Conservation (phyloP, 2,329 filamentous ascomycete species). For the Macrophomina tecta region DNA sequence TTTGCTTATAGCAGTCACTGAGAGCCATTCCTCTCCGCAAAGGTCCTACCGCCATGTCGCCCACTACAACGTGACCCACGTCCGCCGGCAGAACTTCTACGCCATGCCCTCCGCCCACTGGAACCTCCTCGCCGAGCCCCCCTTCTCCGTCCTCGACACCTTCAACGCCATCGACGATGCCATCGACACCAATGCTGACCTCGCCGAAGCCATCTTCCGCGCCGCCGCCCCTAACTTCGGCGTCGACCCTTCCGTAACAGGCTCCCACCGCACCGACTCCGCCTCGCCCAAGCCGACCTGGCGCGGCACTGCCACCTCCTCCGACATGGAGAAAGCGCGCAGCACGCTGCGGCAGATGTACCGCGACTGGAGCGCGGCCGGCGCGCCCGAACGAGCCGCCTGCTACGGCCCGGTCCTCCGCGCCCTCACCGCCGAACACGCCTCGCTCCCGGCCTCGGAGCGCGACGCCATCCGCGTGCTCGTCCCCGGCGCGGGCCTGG, state of each 20-base stretch:
- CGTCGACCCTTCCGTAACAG: slow-evolving; percentile 50
- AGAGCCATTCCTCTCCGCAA: slow-evolving; percentile 2
- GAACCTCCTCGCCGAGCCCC: slow-evolving; percentile 78
- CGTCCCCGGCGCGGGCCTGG: slow-evolving; percentile 88
- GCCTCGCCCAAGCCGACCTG: slow-evolving; percentile 58
- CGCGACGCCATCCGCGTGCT: slow-evolving; percentile 65
- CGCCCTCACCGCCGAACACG: slow-evolving; percentile 63
- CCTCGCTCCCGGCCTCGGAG: slow-evolving; percentile 29
- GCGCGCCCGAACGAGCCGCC: slow-evolving; percentile 72
- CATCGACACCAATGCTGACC: slow-evolving; percentile 84
- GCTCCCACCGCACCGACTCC: slow-evolving; percentile 39
- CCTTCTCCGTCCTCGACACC: slow-evolving; percentile 81
- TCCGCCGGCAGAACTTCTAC: slow-evolving; percentile 91
- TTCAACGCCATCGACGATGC: slow-evolving; percentile 82
- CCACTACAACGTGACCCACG: slow-evolving; percentile 89
- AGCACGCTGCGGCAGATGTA: slow-evolving; percentile 94
- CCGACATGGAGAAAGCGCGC: slow-evolving; percentile 87
- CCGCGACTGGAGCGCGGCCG: slow-evolving; percentile 89
- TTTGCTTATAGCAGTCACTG: neutral
- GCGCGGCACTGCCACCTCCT: slow-evolving; percentile 71
- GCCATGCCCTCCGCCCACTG: slow-evolving; percentile 84
- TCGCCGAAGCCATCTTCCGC: slow-evolving; percentile 79
- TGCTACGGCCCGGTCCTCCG: slow-evolving; percentile 77
- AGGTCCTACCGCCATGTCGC: slow-evolving; percentile 86
- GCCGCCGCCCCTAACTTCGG: slow-evolving; percentile 43